A percentile compares a stretch with the other conserved stretches of the same genome.
Conservation (phyloP, 2,329 filamentous ascomycete species). For the Ophiostoma tasmaniense region DNA sequence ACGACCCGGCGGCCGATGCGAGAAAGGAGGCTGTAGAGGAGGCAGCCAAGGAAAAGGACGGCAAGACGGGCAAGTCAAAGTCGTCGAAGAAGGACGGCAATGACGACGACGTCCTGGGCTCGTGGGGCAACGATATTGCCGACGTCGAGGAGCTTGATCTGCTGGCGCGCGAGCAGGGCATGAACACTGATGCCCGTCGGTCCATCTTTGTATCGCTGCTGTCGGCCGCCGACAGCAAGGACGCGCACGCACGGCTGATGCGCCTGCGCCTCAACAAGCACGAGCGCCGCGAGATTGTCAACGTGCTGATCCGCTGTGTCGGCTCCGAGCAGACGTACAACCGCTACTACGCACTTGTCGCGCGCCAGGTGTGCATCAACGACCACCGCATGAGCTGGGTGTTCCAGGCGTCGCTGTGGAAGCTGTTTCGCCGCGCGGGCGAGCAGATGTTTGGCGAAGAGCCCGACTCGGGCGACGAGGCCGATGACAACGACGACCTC, state of each 20-base stretch:
- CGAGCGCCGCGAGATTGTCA: conserved; percentile 78
- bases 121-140: conserved; percentile 45
- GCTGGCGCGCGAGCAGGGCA: conserved; percentile 71
- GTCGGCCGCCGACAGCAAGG: conserved; percentile 73
- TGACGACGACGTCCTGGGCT: conserved; percentile 25
- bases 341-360: conserved; percentile 84
- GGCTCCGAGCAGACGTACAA: conserved; percentile 81
- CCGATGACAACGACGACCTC: conserved; percentile 33
- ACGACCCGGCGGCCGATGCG: conserved; percentile 10
- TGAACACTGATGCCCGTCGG: conserved; percentile 77
- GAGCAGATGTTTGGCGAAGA: conserved; percentile 64
- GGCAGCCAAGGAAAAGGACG: neutral
- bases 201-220: conserved; percentile 92
- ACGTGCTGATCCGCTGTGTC: conserved; percentile 79
- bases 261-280: conserved; percentile 80
- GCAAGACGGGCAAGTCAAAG: neutral
- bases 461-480: conserved; percentile 49
- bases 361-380: conserved; percentile 59
- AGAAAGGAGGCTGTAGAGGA: conserved; percentile 17
- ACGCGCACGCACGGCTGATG: conserved; percentile 69
- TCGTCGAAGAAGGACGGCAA: conserved; percentile 26
- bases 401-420: conserved; percentile 82
- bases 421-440: conserved; percentile 76
- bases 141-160: conserved; percentile 50
- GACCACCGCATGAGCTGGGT: conserved; percentile 71